phyloP scores from a whole-genome alignment of 2,329 filamentous ascomycete species.

The Cladophialophora carrionii region DNA sequence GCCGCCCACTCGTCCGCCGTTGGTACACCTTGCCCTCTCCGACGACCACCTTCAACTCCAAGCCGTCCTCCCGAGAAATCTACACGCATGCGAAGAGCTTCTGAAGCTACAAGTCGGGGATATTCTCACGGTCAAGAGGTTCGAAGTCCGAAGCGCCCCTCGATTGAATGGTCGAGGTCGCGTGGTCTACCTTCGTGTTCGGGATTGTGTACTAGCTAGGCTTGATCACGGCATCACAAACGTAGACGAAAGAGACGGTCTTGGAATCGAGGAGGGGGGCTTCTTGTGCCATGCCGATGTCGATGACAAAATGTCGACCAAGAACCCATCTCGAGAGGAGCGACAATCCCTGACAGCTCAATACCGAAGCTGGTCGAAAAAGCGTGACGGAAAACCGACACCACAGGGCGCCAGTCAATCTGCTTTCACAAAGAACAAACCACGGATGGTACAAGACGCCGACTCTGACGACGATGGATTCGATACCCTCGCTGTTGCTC shows the following conservation, averaged over 20 bases:
- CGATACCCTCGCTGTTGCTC: conserved; percentile 27
- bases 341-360: background rate
- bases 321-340: conserved; percentile 6
- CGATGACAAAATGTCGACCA: conserved; percentile 3
- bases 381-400: background rate
- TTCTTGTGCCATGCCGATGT: conserved; percentile 26
- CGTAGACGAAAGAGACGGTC: background rate
- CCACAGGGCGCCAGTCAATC: background rate
- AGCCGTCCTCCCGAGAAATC: conserved; percentile 37
- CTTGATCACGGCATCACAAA: conserved; percentile 6
- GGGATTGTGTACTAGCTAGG: conserved; percentile 34
- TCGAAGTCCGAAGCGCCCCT: conserved; percentile 36
- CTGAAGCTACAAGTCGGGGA: conserved; percentile 31
- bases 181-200: conserved; percentile 39
- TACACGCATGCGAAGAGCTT: conserved; percentile 18
- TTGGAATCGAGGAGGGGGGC: conserved; percentile 23
- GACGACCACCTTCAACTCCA: conserved; percentile 42
- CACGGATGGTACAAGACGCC: conserved; percentile 6
- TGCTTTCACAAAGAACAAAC: background rate
- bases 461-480: conserved; percentile 28
- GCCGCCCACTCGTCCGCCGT: background rate
- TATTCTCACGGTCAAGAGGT: conserved; percentile 36
- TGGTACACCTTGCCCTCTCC: conserved; percentile 31
- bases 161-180: conserved; percentile 33
- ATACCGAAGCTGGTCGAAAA: conserved; percentile 5